Base-by-base conservation (phyloP, 73 alveolate genomes). In the Stentor roeselii region DNA sequence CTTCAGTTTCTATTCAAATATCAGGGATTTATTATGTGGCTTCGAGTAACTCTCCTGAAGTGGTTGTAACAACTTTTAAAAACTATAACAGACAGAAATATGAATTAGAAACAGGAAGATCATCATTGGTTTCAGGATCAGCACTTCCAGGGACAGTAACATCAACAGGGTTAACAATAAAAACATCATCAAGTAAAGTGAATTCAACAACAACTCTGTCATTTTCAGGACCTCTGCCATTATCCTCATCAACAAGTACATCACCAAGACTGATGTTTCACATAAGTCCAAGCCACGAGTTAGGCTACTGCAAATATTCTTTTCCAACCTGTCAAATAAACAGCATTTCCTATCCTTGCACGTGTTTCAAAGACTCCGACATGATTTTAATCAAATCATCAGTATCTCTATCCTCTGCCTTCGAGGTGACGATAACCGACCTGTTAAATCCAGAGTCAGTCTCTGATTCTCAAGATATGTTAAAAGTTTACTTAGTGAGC, bases 121-220 rank as follows among this genome's bases (percentile, higher is more conserved):
- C 50, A 14, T 21, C 82, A 14, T 35, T 75, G 59, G 59, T 31
- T 3, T 35, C 39, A 42, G 87, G 87, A 39, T 42, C 32, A 15
- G 59, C 87, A 3, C 3, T 87, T 2, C 85, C 85, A 11, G 89
- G 35, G 27, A 38, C 36, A 32, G n/a, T n/a, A n/a, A 82, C 41
- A 4, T 11, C 86, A 14, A 77, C 87, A 31, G 6, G 78, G 0
- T 59, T 75, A 32, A 36, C 60, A 15, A 39, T 39, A 3, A 60
- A 85, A 67, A 60, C 59, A 35, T 36, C 89, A 36, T 38, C 36
- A 30, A 32, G 11, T 4, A 41, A 36, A 15, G 61, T 59, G 1
- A 77, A 85, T 75, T 82, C 88, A 0, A 76, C 88, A n/a, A 42
- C 40, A 75, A 4, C 90, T 27, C 39, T 85, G 3, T 30, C 90